These are phyloP conservation scores for Apiotrichum veenhuisii DNA, from an alignment of 1,284 basidiomycete genomes.

Conservation along the genomic window DNA sequence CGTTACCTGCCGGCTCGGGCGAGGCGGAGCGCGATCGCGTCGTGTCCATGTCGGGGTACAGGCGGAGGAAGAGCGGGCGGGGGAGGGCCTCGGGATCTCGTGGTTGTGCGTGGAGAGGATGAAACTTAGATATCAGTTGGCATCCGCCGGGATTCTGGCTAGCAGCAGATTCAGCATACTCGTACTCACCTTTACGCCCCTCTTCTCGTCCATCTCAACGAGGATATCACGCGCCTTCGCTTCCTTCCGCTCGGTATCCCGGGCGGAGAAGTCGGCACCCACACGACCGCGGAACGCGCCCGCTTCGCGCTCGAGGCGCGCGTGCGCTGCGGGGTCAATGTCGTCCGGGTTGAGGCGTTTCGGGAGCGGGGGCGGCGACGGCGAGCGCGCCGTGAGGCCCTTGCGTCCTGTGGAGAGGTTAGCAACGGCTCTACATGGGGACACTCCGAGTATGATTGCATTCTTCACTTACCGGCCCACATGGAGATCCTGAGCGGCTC, in stretches of 20 bases:
- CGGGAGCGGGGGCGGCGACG: slow-evolving; percentile 36
- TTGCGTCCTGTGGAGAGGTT: slow-evolving; percentile 24
- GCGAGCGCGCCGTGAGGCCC: slow-evolving; percentile 36
- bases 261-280: slow-evolving; percentile 29
- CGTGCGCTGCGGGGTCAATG: slow-evolving; percentile 28
- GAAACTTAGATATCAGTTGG: too few species aligned
- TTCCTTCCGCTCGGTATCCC: slow-evolving; percentile 36
- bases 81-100: slow-evolving; percentile 40
- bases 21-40: slow-evolving; percentile 20
- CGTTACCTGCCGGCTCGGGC: slow-evolving; percentile 2
- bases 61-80: slow-evolving; percentile 30
- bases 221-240: slow-evolving; percentile 37
- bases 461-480: slow-evolving; percentile 40
- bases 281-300: slow-evolving; percentile 38
- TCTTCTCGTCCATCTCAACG: slow-evolving; percentile 33
- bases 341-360: slow-evolving; percentile 25
- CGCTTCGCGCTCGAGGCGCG: slow-evolving; percentile 31
- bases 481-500: slow-evolving; percentile 48
- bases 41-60: slow-evolving; percentile 35
- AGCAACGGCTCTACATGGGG: background rate
- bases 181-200: slow-evolving; percentile 37
- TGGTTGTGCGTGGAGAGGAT: slow-evolving; percentile 45
- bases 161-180: too few species aligned
- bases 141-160: too few species aligned
- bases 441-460: too few species aligned